phyloP scores from a whole-genome alignment of 768 basidiomycete species.

The Rhizopogon vinicolor region DNA sequence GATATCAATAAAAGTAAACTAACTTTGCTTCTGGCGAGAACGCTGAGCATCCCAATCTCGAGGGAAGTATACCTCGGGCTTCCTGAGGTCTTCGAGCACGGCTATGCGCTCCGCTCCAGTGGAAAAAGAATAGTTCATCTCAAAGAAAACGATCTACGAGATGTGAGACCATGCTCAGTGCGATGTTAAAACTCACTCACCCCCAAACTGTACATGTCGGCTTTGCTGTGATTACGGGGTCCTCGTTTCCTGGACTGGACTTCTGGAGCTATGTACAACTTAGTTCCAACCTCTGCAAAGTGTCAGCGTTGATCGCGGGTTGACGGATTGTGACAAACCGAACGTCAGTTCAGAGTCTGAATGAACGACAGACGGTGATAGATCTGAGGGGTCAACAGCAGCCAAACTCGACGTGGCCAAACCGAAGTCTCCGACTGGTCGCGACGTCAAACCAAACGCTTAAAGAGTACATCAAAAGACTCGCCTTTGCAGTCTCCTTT shows the following conservation, averaged over 20 bases:
- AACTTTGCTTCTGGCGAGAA: constrained; percentile 65
- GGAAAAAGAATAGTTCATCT: constrained; percentile 86
- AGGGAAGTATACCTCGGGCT: constrained; percentile 75
- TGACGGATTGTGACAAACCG: constrained; percentile 34
- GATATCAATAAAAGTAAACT: constrained; percentile 18
- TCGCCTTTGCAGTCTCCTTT: constrained; percentile 80
- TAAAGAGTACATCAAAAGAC: background rate
- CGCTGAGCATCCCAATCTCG: constrained; percentile 60
- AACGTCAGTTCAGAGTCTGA: constrained; percentile 71
- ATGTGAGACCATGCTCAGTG: background rate
- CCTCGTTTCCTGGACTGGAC: constrained; percentile 60
- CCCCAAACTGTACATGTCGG: constrained; percentile 93
- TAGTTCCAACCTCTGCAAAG: constrained; percentile 76
- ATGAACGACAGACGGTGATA: constrained; percentile 40
- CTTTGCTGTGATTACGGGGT: constrained; percentile 79
- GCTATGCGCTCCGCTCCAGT: constrained; percentile 82
- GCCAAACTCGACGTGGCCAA: constrained; percentile 81
- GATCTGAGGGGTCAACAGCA: constrained; percentile 70
- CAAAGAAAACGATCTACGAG: constrained; percentile 87
- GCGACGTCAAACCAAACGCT: background rate
- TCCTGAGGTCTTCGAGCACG: constrained; percentile 76
- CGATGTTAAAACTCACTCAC: constrained; percentile 37
- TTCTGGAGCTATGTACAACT: constrained; percentile 91
- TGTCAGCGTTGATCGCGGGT: background rate
- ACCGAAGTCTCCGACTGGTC: constrained; percentile 85